phyloP scores from a whole-genome alignment of 495 filamentous ascomycete species.

The Penicillium bialowiezense region DNA sequence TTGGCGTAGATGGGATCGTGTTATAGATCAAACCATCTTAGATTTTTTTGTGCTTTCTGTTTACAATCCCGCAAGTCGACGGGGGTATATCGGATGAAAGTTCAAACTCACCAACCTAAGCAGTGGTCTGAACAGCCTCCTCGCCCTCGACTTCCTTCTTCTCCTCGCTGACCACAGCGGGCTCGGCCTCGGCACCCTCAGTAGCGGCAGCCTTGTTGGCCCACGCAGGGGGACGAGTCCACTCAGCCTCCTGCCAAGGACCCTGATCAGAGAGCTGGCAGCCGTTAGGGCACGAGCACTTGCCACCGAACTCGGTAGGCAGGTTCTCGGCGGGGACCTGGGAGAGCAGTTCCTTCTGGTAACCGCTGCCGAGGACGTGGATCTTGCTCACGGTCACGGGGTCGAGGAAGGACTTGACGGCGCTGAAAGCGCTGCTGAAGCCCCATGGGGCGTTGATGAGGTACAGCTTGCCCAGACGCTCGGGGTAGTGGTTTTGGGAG shows the following conservation, averaged over 20 bases:
- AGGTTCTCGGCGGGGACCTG: constrained; percentile 92
- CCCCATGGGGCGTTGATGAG: constrained; percentile 98
- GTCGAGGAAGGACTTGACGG: constrained; percentile 90
- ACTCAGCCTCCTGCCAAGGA: constrained; percentile 84
- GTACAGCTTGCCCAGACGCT: constrained; percentile 85
- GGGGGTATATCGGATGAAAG: neutral
- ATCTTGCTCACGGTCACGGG: constrained; percentile 97
- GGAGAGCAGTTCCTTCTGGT: constrained; percentile 75
- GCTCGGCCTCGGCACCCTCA: constrained; percentile 21
- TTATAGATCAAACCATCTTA: neutral
- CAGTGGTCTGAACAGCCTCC: constrained; percentile 29
- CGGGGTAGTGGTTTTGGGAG: constrained; percentile 98
- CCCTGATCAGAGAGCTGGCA: constrained; percentile 86
- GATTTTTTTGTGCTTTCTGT: neutral
- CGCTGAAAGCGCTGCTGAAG: constrained; percentile 75
- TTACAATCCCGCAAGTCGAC: neutral
- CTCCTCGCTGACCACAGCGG: constrained; percentile 29
- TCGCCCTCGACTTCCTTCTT: constrained; percentile 32
- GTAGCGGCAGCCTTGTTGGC: constrained; percentile 46
- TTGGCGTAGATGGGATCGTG: constrained; percentile 1
- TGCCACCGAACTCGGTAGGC: constrained; percentile 81
- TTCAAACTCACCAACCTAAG: constrained; percentile 24
- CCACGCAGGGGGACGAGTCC: constrained; percentile 69
- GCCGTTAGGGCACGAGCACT: constrained; percentile 77
- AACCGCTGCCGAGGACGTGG: constrained; percentile 76